Base-by-base conservation (phyloP, 805 yeast species). In the Jamesozyma hellenica region DNA sequence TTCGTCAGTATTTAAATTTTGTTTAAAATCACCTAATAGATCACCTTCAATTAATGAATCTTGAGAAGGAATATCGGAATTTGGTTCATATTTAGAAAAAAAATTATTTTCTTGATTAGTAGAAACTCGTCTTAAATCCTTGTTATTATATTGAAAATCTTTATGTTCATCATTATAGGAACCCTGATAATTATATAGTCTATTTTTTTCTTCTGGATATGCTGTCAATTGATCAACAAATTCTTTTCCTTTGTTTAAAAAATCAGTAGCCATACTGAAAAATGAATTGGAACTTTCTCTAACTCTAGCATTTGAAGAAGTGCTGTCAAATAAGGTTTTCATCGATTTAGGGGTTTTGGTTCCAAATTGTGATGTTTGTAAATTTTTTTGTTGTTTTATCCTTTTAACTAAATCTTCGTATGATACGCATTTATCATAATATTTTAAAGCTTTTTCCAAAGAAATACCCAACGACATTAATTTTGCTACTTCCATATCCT, bases 401-500 rank as follows among this genome's bases (percentile, higher is more conserved):
- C 28, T 30, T 30, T 15, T 34, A 17, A 42, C 18, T 13, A 53
- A 11, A 14, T 46, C 46, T 9, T 59, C 61, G 45, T 56, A 59
- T 5, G 48, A 29, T 1, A 49, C 30, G 12, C 60, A 61, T 14
- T 43, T 42, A 10, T 55, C 54, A 32, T 53, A 55, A 27, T 40
- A 45, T 2, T 36, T n/a, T 5, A 29, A 32, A 12, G 64, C 58
- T 35, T 47, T 39, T 3, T 51, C 51, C 12, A 55, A 44, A 3
- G 52, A 35, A 4, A 51, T 34, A 3, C 55, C 61, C 33, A 59
- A 42, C 0, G 64, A 59, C 64, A 59, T 59, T 34, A 59, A 36
- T 36, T 45, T 49, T 2, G 64, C 63, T 10, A 59, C 49, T 40
- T 59, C 63, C 62, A 58, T 56, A 42, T 59, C 64, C 37, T 45